A percentile compares a stretch with the other conserved stretches of the same genome.
Evolutionary conservation across 2,329 filamentous ascomycete species (phyloP).

Genomic region (Cryphonectria naterciae): DNA sequence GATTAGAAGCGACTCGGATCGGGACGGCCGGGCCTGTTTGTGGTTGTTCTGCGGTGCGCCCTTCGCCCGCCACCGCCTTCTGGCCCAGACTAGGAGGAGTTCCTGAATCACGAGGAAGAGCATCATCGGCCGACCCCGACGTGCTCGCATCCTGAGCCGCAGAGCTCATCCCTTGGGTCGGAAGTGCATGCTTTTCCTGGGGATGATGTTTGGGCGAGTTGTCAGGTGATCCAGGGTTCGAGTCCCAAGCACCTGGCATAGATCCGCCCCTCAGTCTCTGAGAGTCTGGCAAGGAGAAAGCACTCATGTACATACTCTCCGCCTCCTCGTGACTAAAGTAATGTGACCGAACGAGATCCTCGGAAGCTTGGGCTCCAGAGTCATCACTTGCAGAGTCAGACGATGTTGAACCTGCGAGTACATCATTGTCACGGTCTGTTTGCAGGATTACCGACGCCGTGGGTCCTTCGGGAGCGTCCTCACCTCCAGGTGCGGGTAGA

Average conservation of each 20-base stretch:
- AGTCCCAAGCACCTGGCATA: conserved; percentile 60
- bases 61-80: background rate
- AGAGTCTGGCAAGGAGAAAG: conserved; percentile 56
- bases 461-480: conserved; percentile 38
- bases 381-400: conserved; percentile 37
- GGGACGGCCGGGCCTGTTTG: no score
- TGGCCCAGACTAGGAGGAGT: background rate
- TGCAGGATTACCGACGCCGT: background rate
- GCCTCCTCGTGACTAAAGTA: conserved; percentile 80
- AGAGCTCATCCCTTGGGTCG: background rate
- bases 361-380: conserved; percentile 38
- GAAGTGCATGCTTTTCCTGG: conserved; percentile 10
- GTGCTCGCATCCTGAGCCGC: background rate
- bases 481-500: conserved; percentile 33
- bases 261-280: conserved; percentile 35
- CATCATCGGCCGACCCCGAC: background rate
- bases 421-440: background rate
- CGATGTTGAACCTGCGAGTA: conserved; percentile 29
- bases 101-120: background rate
- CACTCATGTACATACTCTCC: conserved; percentile 86
- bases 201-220: conserved; percentile 30
- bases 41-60: background rate
- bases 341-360: conserved; percentile 63
- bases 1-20: conserved; percentile 30
- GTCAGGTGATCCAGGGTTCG: conserved; percentile 37